These are phyloP conservation scores for Globisporangium heterothallicum DNA, from an alignment of 352 stramenopile genomes.

Conservation along the genomic window DNA sequence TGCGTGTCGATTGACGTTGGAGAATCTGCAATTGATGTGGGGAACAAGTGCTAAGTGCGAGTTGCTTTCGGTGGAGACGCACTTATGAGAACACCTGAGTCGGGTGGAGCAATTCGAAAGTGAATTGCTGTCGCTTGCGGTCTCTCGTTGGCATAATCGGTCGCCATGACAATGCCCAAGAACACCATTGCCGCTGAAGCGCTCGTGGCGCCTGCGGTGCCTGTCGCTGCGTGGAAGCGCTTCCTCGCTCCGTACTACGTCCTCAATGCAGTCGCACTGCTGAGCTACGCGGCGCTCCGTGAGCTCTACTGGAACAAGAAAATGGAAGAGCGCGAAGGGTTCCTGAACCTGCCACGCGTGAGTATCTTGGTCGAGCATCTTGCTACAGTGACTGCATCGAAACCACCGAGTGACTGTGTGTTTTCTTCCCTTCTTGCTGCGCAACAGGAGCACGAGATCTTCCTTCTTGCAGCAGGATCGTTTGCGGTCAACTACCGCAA, in stretches of 20 bases:
- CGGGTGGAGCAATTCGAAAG: too few species aligned
- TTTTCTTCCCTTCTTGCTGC: slow-evolving; percentile 2
- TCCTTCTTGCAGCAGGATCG: slow-evolving; percentile 46
- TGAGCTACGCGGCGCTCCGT: slow-evolving; percentile 54
- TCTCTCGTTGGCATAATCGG: too few species aligned
- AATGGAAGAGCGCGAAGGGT: slow-evolving; percentile 49
- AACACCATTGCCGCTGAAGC: background rate
- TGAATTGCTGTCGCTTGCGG: too few species aligned
- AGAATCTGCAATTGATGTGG: too few species aligned
- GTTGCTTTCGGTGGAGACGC: too few species aligned
- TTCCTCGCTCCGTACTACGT: slow-evolving; percentile 72
- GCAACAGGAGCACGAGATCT: slow-evolving; percentile 64
- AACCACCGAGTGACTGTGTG: background rate
- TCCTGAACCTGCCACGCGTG: slow-evolving; percentile 56
- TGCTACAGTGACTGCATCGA: too few species aligned
- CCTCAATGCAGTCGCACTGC: slow-evolving; percentile 45
- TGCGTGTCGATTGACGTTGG: too few species aligned
- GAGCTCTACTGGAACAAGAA: slow-evolving; percentile 30
- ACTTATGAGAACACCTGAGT: too few species aligned
- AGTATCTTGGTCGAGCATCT: slow-evolving; percentile 1
- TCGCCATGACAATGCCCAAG: too few species aligned
- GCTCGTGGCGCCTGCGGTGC: background rate
- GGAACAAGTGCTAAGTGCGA: too few species aligned
- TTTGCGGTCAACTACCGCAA: slow-evolving; percentile 74
- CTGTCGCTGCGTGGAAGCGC: slow-evolving; percentile 26